Evolutionary conservation across 495 filamentous ascomycete species (phyloP), one percentile per base, ranked within the genome.

Genomic region (Gamarada debralockiae): DNA sequence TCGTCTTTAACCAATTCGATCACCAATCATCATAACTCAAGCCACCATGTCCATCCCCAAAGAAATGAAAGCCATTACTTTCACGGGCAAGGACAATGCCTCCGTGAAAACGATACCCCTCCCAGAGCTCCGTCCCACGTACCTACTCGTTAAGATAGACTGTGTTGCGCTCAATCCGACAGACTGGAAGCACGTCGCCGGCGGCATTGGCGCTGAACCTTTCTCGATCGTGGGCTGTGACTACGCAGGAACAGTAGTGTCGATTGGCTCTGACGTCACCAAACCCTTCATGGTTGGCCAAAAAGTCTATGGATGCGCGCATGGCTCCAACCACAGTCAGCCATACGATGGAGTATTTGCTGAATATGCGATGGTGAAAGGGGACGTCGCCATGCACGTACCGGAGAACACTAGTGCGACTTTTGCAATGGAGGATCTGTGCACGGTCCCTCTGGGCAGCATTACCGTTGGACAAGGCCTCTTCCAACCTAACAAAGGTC

Each of bases 391-490:
- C 10, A 72, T 73, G 10, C 50, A 56, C 0, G 71, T 83, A 17
- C 81, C 81, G 0, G 61, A 67, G 6, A 55, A 45, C 0, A 46
- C 76, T 14, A 50, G 61, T 1, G 67, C 70, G 2, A 62, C 67
- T 1, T 24, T 84, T 18, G 55, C 65, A 15, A 80, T 73, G 50
- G 67, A 69, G 17, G 50, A 72, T 8, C 78, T 70, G 14, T 53
- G 62, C 18, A 79, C 77, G 15, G 50, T 85, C 5, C 79, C 79
- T 0, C 67, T 84, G n/a, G 72, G 72, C 14, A 54, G 81, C 15
- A 70, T 73, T 3, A 84, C 83, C 0, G 76, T 80, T 13, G 71
- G 75, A 4, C 66, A 66, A 27, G 76, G 72, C 0, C 65, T 86
- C 8, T 84, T 73, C 53, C 63, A 69, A 65, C 21, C 50, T 65